These are phyloP conservation scores for Cordyceps pruinosa DNA, from an alignment of 2,329 filamentous ascomycete species.

Conservation along the genomic window DNA sequence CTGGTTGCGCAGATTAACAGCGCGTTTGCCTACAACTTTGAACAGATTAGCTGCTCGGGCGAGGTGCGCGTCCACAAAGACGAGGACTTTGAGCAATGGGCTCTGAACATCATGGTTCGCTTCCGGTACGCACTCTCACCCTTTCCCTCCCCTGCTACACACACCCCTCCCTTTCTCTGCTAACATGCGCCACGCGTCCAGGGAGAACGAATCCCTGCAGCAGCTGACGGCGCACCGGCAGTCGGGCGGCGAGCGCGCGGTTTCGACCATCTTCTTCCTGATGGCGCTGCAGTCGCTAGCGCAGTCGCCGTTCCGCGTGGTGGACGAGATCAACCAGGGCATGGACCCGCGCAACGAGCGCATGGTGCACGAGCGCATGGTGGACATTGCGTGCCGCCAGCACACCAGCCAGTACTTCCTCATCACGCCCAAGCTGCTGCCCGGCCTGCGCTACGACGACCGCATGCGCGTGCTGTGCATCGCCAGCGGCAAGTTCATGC, in stretches of 20 bases:
- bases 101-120: conserved; percentile 87
- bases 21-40: conserved; percentile 88
- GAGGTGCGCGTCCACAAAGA: conserved; percentile 85
- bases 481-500: conserved; percentile 74
- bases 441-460: conserved; percentile 74
- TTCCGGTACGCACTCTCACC: conserved; percentile 59
- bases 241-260: conserved; percentile 90
- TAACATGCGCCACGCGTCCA: conserved; percentile 22
- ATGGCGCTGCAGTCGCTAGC: conserved; percentile 95
- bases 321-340: conserved; percentile 98
- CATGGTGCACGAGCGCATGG: conserved; percentile 96
- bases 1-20: conserved; percentile 77
- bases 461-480: conserved; percentile 95
- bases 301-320: conserved; percentile 90
- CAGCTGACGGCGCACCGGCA: conserved; percentile 87
- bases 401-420: conserved; percentile 86
- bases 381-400: conserved; percentile 88
- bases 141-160: neutral
- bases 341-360: conserved; percentile 99
- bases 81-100: conserved; percentile 90
- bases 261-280: conserved; percentile 97
- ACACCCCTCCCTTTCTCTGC: neutral
- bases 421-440: conserved; percentile 92
- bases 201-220: conserved; percentile 74
- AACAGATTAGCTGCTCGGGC: conserved; percentile 88